A percentile compares a stretch with the other conserved stretches of the same genome.
Conservation (phyloP, 2,329 filamentous ascomycete genomes). For the Orbilia blumenaviensis region DNA sequence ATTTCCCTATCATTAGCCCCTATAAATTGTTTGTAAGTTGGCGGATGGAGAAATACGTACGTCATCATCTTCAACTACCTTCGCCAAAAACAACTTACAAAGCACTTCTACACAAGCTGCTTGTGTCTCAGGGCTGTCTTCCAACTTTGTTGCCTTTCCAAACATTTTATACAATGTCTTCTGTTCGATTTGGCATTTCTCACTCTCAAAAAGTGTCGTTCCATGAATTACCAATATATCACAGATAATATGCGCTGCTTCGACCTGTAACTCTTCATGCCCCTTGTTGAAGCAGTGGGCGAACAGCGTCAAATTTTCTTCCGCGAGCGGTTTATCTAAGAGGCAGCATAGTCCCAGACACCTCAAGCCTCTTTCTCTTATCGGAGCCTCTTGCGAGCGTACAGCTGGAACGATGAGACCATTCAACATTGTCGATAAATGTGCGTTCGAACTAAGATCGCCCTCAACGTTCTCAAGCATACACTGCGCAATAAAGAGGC, state of each 20-base stretch:
- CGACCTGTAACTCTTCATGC: conserved; percentile 86
- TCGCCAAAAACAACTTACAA: conserved; percentile 84
- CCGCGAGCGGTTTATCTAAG: conserved; percentile 87
- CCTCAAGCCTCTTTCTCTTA: conserved; percentile 86
- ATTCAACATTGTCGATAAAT: conserved; percentile 97
- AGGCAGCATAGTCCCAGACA: conserved; percentile 91
- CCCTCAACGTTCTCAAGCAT: conserved; percentile 94
- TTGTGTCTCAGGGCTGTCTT: conserved; percentile 77
- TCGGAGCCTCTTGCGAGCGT: conserved; percentile 87
- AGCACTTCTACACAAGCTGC: conserved; percentile 81
- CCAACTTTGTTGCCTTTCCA: conserved; percentile 78
- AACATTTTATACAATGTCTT: conserved; percentile 84
- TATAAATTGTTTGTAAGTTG: not conserved
- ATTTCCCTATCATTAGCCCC: not conserved
- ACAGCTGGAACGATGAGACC: conserved; percentile 96
- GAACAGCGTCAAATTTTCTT: conserved; percentile 91
- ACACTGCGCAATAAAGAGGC: conserved; percentile 94
- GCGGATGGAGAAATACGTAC: conserved; percentile 29
- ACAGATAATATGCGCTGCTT: conserved; percentile 87
- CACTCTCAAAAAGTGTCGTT: conserved; percentile 74
- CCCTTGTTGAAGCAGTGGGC: conserved; percentile 96
- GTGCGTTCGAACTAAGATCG: conserved; percentile 85
- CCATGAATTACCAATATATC: conserved; percentile 93
- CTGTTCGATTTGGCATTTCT: conserved; percentile 63
- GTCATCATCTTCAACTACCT: conserved; percentile 73